These are phyloP conservation scores for Yueomyces sp. DNA, from an alignment of 1,139 yeast species.

Conservation along the genomic window DNA sequence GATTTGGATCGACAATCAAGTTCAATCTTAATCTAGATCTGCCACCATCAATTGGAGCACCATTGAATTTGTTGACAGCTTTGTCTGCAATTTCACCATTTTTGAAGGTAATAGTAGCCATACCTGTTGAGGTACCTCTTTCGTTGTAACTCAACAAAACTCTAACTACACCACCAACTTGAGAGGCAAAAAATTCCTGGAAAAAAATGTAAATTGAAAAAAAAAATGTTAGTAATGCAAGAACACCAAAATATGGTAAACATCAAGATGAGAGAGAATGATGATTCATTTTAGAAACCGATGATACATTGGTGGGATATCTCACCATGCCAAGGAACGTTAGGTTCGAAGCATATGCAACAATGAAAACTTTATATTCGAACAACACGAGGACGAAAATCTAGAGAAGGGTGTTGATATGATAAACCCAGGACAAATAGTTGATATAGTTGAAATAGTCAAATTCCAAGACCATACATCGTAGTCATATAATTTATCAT, in stretches of 20 bases:
- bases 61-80: constrained; percentile 79
- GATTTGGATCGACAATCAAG: constrained; percentile 74
- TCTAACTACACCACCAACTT: constrained; percentile 73
- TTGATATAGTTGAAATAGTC: too few species aligned
- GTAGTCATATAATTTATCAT: too few species aligned
- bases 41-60: constrained; percentile 90
- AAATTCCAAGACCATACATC: too few species aligned
- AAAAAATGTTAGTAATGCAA: constrained; percentile 2
- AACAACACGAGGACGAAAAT: too few species aligned
- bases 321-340: too few species aligned
- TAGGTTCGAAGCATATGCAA: too few species aligned
- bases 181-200: constrained; percentile 81
- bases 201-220: constrained; percentile 4
- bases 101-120: constrained; percentile 75
- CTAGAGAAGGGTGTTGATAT: too few species aligned
- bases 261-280: constrained; percentile 2
- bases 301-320: too few species aligned
- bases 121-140: constrained; percentile 84
- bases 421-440: too few species aligned
- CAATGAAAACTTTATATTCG: too few species aligned
- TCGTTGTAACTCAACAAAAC: constrained; percentile 72
- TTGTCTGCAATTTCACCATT: constrained; percentile 52
- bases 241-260: background rate
- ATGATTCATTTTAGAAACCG: too few species aligned
- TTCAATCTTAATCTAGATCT: constrained; percentile 68